Percentiles rank a stretch among this genome's conserved stretches.
Conservation (phyloP, 257 asterid species). For the Asclepias syriaca region DNA sequence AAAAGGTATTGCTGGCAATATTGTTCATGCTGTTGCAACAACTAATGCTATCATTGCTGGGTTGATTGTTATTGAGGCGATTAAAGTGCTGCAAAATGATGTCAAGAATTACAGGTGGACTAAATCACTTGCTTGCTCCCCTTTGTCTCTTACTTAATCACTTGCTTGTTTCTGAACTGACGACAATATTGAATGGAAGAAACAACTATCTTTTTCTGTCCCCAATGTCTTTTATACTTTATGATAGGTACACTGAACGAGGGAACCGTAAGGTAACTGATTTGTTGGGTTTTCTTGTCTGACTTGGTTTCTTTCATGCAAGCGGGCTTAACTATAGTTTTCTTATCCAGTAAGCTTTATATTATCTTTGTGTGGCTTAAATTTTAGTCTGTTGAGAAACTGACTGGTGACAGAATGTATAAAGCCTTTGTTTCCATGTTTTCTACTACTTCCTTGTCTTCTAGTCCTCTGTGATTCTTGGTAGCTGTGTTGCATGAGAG, state of each 20-base stretch:
- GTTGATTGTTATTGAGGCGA: conserved; percentile 93
- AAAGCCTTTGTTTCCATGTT: neutral
- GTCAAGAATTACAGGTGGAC: conserved; percentile 61
- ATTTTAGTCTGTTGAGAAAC: neutral
- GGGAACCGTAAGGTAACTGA: neutral
- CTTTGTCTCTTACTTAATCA: neutral
- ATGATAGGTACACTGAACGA: neutral
- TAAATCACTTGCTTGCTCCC: neutral
- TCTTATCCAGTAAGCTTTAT: neutral
- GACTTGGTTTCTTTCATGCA: neutral
- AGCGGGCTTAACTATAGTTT: neutral
- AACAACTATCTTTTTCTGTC: neutral
- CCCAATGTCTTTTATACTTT: neutral
- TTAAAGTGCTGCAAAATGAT: conserved; percentile 83
- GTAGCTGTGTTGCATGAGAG: neutral
- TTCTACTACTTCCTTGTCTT: neutral
- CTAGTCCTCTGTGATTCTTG: too few relatives aligned
- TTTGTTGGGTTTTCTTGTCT: neutral
- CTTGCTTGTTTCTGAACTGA: conserved; percentile 1
- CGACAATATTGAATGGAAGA: neutral
- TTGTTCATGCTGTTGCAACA: conserved; percentile 99
- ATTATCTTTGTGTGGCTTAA: neutral
- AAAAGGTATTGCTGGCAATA: conserved; percentile 98
- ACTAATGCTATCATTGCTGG: conserved; percentile 97
- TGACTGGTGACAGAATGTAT: neutral